phyloP scores from a whole-genome alignment of 192 early-diverging fungal genomes.

The Glomus cerebriforme region DNA sequence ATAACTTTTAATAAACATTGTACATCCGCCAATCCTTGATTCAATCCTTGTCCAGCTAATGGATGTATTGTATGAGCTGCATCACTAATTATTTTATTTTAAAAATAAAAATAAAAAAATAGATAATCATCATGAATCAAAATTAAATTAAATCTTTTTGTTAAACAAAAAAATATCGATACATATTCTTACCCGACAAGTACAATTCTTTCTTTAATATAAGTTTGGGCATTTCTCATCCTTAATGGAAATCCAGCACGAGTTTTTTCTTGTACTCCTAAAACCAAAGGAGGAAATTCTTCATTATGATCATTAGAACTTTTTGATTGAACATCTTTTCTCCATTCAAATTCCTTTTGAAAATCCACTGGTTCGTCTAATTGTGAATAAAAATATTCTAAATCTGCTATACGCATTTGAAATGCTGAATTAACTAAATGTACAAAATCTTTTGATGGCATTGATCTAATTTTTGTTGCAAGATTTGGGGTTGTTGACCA shows the following conservation, averaged over 20 bases:
- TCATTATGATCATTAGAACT: background rate
- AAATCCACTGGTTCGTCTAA: slow-evolving; percentile 56
- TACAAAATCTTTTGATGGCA: slow-evolving; percentile 66
- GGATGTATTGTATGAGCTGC: slow-evolving; percentile 97
- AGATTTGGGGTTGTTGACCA: slow-evolving; percentile 81
- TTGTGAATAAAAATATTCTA: slow-evolving; percentile 69
- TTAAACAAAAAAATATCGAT: background rate
- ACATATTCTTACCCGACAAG: slow-evolving; percentile 71
- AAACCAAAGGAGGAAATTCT: slow-evolving; percentile 59
- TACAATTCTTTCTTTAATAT: slow-evolving; percentile 76
- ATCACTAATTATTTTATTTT: slow-evolving; percentile 56
- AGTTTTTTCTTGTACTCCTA: slow-evolving; percentile 62
- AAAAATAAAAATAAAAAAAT: background rate
- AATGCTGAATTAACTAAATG: slow-evolving; percentile 83
- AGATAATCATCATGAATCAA: background rate
- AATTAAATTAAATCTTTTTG: background rate
- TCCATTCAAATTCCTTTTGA: slow-evolving; percentile 68
- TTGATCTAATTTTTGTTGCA: slow-evolving; percentile 61
- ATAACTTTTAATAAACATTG: slow-evolving; percentile 67
- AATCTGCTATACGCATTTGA: slow-evolving; percentile 65
- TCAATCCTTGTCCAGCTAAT: slow-evolving; percentile 95
- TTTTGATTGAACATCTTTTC: slow-evolving; percentile 45
- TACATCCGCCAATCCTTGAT: slow-evolving; percentile 89
- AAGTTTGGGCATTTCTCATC: slow-evolving; percentile 77
- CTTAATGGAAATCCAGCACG: slow-evolving; percentile 83